These are phyloP conservation scores for Leishmania lainsoni DNA, from an alignment of 208 protist species.

Conservation along the genomic window DNA sequence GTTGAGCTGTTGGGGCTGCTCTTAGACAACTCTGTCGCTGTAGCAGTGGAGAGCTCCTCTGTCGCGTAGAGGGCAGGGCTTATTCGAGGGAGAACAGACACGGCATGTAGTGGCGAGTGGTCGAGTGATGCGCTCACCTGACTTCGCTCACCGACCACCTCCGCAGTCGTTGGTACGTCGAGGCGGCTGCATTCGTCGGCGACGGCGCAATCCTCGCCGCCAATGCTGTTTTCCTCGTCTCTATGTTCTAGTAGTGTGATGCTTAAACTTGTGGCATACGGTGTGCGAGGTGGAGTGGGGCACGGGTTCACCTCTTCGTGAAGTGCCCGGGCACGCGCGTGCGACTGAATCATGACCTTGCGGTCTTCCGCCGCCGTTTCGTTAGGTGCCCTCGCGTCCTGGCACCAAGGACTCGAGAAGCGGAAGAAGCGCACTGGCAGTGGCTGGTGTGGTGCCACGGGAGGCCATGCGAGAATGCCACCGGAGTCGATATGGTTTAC, in stretches of 20 bases:
- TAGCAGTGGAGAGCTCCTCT: background rate
- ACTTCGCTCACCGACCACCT: background rate
- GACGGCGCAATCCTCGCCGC: background rate
- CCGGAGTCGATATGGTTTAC: background rate
- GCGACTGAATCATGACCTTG: background rate
- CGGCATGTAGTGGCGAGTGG: background rate
- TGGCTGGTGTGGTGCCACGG: slow-evolving; percentile 17
- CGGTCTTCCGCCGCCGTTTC: background rate
- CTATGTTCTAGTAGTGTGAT: background rate
- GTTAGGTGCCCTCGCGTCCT: background rate
- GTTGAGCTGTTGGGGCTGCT: background rate
- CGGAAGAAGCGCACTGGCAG: slow-evolving; percentile 16
- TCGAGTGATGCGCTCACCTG: background rate
- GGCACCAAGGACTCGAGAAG: background rate
- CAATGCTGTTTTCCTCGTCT: background rate
- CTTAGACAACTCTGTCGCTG: background rate
- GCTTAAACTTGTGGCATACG: slow-evolving; percentile 1
- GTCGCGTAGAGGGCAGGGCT: background rate
- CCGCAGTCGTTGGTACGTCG: background rate
- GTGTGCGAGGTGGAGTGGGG: background rate
- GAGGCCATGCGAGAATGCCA: background rate
- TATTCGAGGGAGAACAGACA: background rate
- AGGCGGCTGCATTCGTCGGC: background rate
- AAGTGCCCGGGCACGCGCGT: background rate
- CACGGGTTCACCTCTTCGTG: background rate